Evolutionary conservation across 352 stramenopile species (phyloP).

Genomic region (Pythium oligandrum): DNA sequence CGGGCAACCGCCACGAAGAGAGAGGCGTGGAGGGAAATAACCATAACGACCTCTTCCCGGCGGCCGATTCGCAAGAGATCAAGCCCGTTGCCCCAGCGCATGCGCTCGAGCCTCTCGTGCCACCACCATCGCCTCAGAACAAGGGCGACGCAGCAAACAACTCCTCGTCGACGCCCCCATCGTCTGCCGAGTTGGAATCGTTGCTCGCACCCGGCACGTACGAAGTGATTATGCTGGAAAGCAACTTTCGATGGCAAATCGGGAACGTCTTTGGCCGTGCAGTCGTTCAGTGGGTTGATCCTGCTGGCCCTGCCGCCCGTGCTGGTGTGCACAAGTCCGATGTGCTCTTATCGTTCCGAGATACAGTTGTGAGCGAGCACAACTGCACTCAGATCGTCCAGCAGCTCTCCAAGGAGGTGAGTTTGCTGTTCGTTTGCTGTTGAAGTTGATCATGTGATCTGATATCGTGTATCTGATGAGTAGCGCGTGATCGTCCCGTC

Average conservation of each 20-base stretch:
- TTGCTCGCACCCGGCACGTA: conserved; percentile 66
- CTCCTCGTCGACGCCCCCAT: conserved; percentile 22
- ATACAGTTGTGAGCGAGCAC: conserved; percentile 66
- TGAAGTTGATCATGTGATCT: neutral
- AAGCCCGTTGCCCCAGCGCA: conserved; percentile 42
- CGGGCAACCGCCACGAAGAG: conserved; percentile 27
- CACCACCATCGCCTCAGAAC: conserved; percentile 13
- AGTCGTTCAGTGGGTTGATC: conserved; percentile 75
- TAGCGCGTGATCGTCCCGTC: conserved; percentile 33
- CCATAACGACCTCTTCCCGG: conserved; percentile 21
- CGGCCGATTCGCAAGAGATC: conserved; percentile 30
- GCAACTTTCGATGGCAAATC: conserved; percentile 79
- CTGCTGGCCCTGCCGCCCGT: conserved; percentile 49
- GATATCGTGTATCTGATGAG: conserved; percentile 1
- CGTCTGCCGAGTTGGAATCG: conserved; percentile 30
- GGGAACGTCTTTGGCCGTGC: conserved; percentile 78
- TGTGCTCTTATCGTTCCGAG: conserved; percentile 70
- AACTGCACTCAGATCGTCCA: conserved; percentile 77
- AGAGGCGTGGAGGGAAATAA: conserved; percentile 29
- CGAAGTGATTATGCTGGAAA: conserved; percentile 74
- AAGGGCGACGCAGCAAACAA: neutral
- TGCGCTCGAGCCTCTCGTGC: conserved; percentile 46
- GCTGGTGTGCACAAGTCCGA: conserved; percentile 83
- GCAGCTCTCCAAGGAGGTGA: conserved; percentile 70
- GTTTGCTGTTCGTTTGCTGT: conserved; percentile 2